Evolutionary conservation across 306 rosid species (phyloP).

Genomic region (Dalbergia cochinchinensis): DNA sequence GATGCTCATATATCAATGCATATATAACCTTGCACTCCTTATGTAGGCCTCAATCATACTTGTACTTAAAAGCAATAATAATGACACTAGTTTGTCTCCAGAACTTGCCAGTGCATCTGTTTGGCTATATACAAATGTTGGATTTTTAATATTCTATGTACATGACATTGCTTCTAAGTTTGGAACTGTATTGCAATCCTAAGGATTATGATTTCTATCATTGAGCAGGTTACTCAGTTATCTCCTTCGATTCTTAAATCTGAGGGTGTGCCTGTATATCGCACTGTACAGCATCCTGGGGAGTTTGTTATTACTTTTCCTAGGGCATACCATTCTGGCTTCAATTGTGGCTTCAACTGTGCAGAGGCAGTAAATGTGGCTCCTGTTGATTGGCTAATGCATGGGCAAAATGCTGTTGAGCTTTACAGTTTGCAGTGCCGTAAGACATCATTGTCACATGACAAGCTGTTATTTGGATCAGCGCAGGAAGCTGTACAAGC

Average conservation of each 20-base stretch:
- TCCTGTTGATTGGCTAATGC: slow-evolving; percentile 94
- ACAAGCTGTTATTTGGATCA: slow-evolving; percentile 84
- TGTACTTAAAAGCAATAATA: slow-evolving; percentile 6
- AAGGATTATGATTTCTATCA: slow-evolving; percentile 41
- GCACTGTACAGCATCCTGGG: slow-evolving; percentile 78
- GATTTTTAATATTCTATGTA: slow-evolving; percentile 7
- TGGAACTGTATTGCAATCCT: neutral
- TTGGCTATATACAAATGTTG: slow-evolving; percentile 10
- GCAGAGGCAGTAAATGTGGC: slow-evolving; percentile 99
- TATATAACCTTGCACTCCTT: slow-evolving; percentile 19
- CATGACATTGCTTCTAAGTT: slow-evolving; percentile 17
- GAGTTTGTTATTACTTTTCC: slow-evolving; percentile 98
- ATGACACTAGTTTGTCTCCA: slow-evolving; percentile 21
- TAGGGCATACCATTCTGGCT: slow-evolving; percentile 95
- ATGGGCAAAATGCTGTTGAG: slow-evolving; percentile 96
- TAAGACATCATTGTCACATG: slow-evolving; percentile 94
- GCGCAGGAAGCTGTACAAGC: slow-evolving; percentile 77
- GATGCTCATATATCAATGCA: neutral
- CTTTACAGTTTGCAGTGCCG: slow-evolving; percentile 84
- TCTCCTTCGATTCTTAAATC: slow-evolving; percentile 95
- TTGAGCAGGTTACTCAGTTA: slow-evolving; percentile 88
- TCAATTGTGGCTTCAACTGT: slow-evolving; percentile 97
- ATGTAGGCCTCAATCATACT: neutral
- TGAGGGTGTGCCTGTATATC: slow-evolving; percentile 89
- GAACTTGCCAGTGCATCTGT: neutral